Evolutionary conservation across 495 filamentous ascomycete genomes (phyloP).

Genomic region (Aspergillus funiculosus): DNA sequence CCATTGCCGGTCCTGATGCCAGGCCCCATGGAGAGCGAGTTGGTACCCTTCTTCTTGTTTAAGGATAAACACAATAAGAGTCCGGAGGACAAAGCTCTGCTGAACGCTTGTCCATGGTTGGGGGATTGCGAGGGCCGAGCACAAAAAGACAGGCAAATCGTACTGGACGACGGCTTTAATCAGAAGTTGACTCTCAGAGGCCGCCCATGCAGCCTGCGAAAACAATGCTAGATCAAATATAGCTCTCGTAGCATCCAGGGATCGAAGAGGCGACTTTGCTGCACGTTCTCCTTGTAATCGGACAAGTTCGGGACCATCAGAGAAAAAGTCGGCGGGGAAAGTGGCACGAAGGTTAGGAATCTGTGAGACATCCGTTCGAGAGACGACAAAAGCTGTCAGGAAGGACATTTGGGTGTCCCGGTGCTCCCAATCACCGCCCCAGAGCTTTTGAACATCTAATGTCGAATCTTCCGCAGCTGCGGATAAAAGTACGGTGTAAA

Average conservation of each 20-base stretch:
- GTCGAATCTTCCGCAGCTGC: constrained; percentile 55
- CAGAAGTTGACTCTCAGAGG: constrained; percentile 58
- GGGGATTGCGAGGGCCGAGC: constrained; percentile 64
- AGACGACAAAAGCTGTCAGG: constrained; percentile 70
- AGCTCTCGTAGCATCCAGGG: constrained; percentile 74
- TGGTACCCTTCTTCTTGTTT: constrained; percentile 64
- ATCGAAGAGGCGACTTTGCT: constrained; percentile 81
- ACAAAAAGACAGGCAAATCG: constrained; percentile 63
- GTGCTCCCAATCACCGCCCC: constrained; percentile 87
- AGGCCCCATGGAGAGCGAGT: constrained; percentile 81
- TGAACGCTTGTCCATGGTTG: constrained; percentile 60
- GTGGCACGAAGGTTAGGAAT: constrained; percentile 75
- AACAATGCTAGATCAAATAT: constrained; percentile 73
- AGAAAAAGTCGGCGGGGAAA: constrained; percentile 71
- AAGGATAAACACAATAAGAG: constrained; percentile 55
- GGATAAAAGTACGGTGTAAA: constrained; percentile 70
- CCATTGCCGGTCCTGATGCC: constrained; percentile 82
- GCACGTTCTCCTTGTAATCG: constrained; percentile 66
- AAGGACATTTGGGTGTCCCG: constrained; percentile 85
- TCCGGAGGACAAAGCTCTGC: constrained; percentile 55
- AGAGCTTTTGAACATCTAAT: constrained; percentile 76
- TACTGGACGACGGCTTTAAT: constrained; percentile 45
- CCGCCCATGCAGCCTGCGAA: constrained; percentile 57
- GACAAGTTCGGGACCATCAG: constrained; percentile 62
- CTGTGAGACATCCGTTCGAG: constrained; percentile 72